Percentiles rank a stretch among this genome's conserved stretches.
phyloP scores from a whole-genome alignment of 176 grass and related monocot species.

The Pontederia paniculata region DNA sequence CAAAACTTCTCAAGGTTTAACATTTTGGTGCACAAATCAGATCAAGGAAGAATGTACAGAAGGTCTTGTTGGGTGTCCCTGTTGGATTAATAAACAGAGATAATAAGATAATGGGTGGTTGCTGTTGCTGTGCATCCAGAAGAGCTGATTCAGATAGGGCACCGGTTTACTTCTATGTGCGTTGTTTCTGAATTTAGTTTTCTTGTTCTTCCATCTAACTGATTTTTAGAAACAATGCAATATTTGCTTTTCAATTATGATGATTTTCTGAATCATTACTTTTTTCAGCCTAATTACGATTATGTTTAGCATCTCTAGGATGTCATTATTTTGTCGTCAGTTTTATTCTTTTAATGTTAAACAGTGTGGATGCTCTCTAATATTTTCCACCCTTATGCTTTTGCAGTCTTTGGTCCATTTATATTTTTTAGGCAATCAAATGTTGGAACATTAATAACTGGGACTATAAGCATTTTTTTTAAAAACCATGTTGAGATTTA shows the following conservation, averaged over 20 bases:
- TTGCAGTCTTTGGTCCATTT: no score
- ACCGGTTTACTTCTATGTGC: slow-evolving; percentile 58
- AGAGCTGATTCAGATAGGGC: slow-evolving; percentile 41
- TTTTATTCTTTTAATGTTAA: no score
- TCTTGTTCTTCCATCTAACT: background rate
- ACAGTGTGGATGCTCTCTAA: no score
- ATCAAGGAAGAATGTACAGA: slow-evolving; percentile 19
- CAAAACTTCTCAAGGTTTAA: background rate
- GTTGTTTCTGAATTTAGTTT: slow-evolving; percentile 7
- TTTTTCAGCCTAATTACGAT: no score
- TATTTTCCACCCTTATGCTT: no score
- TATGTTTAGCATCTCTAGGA: no score
- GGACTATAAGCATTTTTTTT: no score
- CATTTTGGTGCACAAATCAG: slow-evolving; percentile 20
- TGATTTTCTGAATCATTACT: background rate
- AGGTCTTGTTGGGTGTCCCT: slow-evolving; percentile 18
- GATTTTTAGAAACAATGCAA: background rate
- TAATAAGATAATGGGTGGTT: slow-evolving; percentile 66
- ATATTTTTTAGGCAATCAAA: no score
- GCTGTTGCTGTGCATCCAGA: slow-evolving; percentile 65
- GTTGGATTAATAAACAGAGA: slow-evolving; percentile 2
- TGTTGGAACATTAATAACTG: no score
- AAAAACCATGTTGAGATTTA: no score
- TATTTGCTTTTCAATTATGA: background rate
- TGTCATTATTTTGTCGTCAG: no score